Conservation (phyloP, 306 rosid species). For the Lablab purpureus region DNA sequence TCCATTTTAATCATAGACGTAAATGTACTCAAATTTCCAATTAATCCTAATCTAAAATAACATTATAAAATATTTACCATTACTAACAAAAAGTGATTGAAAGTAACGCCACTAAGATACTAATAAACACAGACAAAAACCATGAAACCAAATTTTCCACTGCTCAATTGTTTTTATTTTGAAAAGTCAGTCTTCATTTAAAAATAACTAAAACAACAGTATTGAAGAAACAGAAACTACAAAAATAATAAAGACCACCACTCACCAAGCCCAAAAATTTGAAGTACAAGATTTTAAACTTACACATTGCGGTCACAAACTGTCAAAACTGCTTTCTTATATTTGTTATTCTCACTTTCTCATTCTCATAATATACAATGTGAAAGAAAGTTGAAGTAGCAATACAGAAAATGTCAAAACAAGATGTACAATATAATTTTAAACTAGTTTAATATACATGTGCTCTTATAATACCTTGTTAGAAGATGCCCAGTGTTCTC, state of each 20-base stretch:
- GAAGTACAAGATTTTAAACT: constrained; percentile 25
- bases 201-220: not conserved
- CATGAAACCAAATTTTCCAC: not conserved
- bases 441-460: constrained; percentile 30
- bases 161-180: constrained; percentile 11
- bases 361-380: constrained; percentile 9
- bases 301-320: constrained; percentile 27
- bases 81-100: constrained; percentile 1
- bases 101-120: constrained; percentile 31
- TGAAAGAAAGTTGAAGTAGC: constrained; percentile 37
- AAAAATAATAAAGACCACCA: not conserved
- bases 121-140: constrained; percentile 15
- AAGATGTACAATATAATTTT: constrained; percentile 19
- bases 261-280: not conserved
- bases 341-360: constrained; percentile 14
- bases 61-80: not conserved
- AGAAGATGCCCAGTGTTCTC: constrained; percentile 50
- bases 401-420: constrained; percentile 33
- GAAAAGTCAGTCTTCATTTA: constrained; percentile 9
- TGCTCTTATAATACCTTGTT: constrained; percentile 65
- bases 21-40: constrained; percentile 21
- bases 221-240: constrained; percentile 16
- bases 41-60: not conserved
- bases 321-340: constrained; percentile 6
- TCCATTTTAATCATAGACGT: constrained; percentile 7